A percentile compares a stretch with the other conserved stretches of the same genome.
Evolutionary conservation across 345 rosid genomes (phyloP).

Genomic region (Populus simonii): DNA sequence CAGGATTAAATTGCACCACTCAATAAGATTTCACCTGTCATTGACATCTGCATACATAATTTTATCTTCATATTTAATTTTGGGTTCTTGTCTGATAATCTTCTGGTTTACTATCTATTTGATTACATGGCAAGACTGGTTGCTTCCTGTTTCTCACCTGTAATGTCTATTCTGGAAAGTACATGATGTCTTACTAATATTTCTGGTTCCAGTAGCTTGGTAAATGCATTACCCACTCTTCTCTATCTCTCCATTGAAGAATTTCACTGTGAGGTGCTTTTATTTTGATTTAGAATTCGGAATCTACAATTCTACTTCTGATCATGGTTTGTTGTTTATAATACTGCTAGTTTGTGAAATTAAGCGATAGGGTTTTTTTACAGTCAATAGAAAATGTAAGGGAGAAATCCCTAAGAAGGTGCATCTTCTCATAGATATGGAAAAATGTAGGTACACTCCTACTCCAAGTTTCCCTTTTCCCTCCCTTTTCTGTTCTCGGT

Average conservation of each 20-base stretch:
- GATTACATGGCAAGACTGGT: background rate
- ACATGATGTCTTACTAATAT: background rate
- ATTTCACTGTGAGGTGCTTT: background rate
- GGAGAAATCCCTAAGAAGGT: background rate
- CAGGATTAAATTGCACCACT: background rate
- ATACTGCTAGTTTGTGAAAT: background rate
- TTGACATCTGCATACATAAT: background rate
- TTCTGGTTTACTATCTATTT: background rate
- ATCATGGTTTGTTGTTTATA: background rate
- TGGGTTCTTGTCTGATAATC: background rate
- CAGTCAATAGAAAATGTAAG: background rate
- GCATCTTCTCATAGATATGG: background rate
- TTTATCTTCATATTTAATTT: background rate
- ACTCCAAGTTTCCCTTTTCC: background rate
- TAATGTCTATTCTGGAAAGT: background rate
- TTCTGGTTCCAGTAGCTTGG: background rate
- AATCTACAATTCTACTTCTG: no score
- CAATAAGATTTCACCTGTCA: background rate
- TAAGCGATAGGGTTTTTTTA: background rate
- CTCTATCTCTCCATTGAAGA: background rate
- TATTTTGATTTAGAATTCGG: background rate
- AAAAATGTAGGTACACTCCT: background rate
- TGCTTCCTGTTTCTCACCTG: background rate
- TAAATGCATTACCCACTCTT: background rate
- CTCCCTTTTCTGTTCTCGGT: background rate